Percentiles rank a stretch among this genome's conserved stretches.
phyloP scores from a whole-genome alignment of 2,329 filamentous ascomycete genomes.

The Fusarium veterinarium region DNA sequence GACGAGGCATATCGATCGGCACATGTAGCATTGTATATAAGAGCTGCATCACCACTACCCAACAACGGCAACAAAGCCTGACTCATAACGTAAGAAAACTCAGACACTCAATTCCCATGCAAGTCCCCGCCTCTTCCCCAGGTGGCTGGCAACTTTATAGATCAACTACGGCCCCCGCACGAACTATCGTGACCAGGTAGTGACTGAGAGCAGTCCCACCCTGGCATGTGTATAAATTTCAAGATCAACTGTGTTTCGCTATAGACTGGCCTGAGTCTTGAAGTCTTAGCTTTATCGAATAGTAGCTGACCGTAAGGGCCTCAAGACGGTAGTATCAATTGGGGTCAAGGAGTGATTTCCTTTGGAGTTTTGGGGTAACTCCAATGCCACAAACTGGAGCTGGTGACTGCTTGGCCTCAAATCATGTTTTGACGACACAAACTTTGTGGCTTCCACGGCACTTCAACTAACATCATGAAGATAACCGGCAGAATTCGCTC shows the following conservation, averaged over 20 bases:
- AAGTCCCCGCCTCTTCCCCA: constrained; percentile 7
- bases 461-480: neutral
- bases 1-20: neutral
- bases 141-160: neutral
- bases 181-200: neutral
- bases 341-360: neutral
- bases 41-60: neutral
- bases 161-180: neutral
- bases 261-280: neutral
- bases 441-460: neutral
- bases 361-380: constrained; percentile 12
- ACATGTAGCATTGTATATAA: neutral
- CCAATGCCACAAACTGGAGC: neutral
- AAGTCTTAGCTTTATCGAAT: neutral
- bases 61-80: neutral
- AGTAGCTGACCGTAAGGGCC: neutral
- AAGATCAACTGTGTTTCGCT: neutral
- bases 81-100: neutral
- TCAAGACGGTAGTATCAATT: neutral
- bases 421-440: neutral
- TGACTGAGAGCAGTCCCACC: neutral
- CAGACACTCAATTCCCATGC: neutral
- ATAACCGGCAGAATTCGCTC: neutral
- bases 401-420: neutral
- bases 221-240: neutral